These are phyloP conservation scores for Moniliophthora roreri DNA, from an alignment of 1,284 basidiomycete genomes.

Conservation along the genomic window DNA sequence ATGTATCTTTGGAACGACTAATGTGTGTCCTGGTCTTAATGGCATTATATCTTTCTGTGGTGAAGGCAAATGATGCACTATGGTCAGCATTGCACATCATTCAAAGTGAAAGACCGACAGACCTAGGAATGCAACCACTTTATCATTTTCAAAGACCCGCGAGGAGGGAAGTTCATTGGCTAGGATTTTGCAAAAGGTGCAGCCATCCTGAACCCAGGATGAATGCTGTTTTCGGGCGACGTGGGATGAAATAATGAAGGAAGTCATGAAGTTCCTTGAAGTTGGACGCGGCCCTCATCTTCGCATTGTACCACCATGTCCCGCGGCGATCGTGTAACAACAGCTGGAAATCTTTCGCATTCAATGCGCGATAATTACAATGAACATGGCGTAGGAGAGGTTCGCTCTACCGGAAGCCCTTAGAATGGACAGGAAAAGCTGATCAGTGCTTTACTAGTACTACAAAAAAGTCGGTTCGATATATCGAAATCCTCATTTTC, in stretches of 20 bases:
- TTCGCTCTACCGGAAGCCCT: conserved; percentile 30
- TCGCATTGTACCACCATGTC: conserved; percentile 23
- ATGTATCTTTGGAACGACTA: conserved; percentile 70
- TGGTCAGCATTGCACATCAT: background rate
- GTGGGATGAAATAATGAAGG: conserved; percentile 70
- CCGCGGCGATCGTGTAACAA: conserved; percentile 41
- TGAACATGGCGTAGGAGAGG: conserved; percentile 65
- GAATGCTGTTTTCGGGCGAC: conserved; percentile 38
- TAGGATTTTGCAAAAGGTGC: conserved; percentile 67
- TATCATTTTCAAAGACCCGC: conserved; percentile 62
- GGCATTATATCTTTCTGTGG: conserved; percentile 62
- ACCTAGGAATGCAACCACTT: conserved; percentile 72
- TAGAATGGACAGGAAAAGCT: conserved; percentile 8
- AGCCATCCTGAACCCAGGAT: conserved; percentile 48
- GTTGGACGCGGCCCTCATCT: background rate
- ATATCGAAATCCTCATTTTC: conserved; percentile 75
- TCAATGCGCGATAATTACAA: conserved; percentile 74
- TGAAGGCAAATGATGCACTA: conserved; percentile 3
- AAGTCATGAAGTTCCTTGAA: conserved; percentile 49
- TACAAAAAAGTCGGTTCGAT: conserved; percentile 54
- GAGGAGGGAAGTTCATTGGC: conserved; percentile 43
- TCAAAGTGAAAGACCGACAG: conserved; percentile 12
- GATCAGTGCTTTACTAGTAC: conserved; percentile 30
- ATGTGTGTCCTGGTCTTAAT: conserved; percentile 63
- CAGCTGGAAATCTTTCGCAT: conserved; percentile 49